Evolutionary conservation across 78 protist genomes (phyloP).

Genomic region (Isochrysis galbana): DNA sequence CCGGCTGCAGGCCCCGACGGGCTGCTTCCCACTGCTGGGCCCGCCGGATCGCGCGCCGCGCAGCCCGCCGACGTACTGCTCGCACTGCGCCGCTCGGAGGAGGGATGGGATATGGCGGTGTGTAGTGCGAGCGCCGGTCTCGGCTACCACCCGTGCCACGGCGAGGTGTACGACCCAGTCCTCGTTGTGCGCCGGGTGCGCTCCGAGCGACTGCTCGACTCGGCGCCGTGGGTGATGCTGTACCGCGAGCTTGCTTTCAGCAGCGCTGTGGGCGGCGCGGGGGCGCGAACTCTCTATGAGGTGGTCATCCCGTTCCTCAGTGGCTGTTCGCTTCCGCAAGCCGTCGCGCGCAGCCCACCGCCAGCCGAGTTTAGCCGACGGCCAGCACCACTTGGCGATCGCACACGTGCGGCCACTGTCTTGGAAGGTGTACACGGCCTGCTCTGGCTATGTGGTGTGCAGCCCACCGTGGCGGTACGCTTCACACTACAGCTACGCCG

Average conservation of each 20-base stretch:
- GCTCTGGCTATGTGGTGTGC: background rate
- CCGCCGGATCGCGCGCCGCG: too few relatives aligned
- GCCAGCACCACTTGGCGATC: background rate
- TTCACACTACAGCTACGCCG: background rate
- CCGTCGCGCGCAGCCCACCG: background rate
- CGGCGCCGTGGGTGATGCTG: background rate
- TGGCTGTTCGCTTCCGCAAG: background rate
- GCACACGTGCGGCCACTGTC: background rate
- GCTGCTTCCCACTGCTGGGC: too few relatives aligned
- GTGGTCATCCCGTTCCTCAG: background rate
- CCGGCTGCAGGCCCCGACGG: too few relatives aligned
- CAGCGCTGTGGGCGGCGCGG: background rate
- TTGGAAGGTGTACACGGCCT: background rate
- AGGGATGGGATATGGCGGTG: too few relatives aligned
- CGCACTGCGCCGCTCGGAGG: too few relatives aligned
- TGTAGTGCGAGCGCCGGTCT: too few relatives aligned
- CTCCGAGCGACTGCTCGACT: background rate
- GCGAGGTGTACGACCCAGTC: background rate
- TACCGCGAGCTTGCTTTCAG: background rate
- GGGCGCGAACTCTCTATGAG: background rate
- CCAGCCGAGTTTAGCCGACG: background rate
- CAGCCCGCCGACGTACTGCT: too few relatives aligned
- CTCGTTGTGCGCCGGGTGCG: background rate
- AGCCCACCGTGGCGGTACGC: background rate
- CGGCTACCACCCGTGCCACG: too few relatives aligned